Evolutionary conservation across 306 rosid genomes (phyloP), one percentile per base, ranked within the genome.

Genomic region (Mimosa pudica): DNA sequence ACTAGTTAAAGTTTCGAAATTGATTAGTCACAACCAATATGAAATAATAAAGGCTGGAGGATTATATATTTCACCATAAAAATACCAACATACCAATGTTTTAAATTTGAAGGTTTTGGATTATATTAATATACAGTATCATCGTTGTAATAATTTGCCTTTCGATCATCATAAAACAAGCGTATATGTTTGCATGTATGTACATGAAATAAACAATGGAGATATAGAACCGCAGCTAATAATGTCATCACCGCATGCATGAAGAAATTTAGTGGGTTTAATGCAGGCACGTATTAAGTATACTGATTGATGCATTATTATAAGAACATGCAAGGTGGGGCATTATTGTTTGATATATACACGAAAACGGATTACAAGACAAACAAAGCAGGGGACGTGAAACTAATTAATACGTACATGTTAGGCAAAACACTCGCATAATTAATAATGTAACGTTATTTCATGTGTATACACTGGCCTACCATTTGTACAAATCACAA

Each of bases 401-500:
- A 44, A 47, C 11, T 46, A 67, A 48, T 46, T 46, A 9, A 46
- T 46, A 46, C 51, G 1, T 49, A 49, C 68, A 3, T 79, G 49
- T 80, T 16, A 16, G 71, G 32, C 1, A 38, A 36, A 38, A 7
- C 51, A 41, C 24, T 68, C 46, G 10, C 42, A 49, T 17, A 68
- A 74, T 57, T 54, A 79, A 69, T 49, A 20, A 42, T 38, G 16
- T 4, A 5, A 10, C 4, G 77, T 70, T 70, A 74, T 70, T 79
- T 80, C 71, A 24, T 57, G 32, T 1, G 18, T 24, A 24, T 24
- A 57, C 63, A 30, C 63, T 57, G 20, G 0, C 62, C 60, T 75
- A 79, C 86, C 86, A 79, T 42, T 2, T 38, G 83, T 75, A 60
- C 67, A 41, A 30, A 17, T n/a, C 2, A 79, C 72, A 42, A 62